A percentile compares a stretch with the other conserved stretches of the same genome.
phyloP scores from a whole-genome alignment of 2,329 filamentous ascomycete species.

The Elsinoe batatas region DNA sequence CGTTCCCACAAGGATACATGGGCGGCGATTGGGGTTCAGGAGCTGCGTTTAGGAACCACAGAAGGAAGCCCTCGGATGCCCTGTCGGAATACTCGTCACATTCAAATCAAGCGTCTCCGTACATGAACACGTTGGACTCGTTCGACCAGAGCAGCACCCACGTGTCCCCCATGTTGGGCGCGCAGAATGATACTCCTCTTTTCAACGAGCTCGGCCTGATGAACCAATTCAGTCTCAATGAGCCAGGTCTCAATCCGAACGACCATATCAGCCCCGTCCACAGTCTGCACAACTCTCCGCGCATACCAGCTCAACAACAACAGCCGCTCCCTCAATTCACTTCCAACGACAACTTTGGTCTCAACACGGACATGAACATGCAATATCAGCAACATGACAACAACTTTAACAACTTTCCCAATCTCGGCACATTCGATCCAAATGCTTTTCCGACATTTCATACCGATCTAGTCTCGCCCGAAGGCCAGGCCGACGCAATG shows the following conservation, averaged over 20 bases:
- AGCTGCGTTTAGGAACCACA: constrained; percentile 65
- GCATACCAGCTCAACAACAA: constrained; percentile 48
- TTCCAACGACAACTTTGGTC: constrained; percentile 35
- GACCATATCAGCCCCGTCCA: constrained; percentile 49
- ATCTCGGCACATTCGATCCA: constrained; percentile 37
- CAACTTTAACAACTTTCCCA: constrained; percentile 33
- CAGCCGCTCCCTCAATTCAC: constrained; percentile 43
- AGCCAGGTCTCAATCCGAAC: constrained; percentile 42
- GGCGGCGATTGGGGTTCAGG: constrained; percentile 48
- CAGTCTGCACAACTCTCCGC: constrained; percentile 62
- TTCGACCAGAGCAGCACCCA: constrained; percentile 61
- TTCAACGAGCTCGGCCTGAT: constrained; percentile 66
- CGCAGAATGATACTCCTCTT: constrained; percentile 59
- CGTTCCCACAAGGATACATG: constrained; percentile 40
- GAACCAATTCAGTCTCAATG: constrained; percentile 69
- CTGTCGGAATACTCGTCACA: constrained; percentile 71
- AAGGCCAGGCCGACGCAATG: constrained; percentile 61
- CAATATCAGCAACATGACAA: constrained; percentile 38
- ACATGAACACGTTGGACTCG: constrained; percentile 63
- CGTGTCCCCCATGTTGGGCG: constrained; percentile 69
- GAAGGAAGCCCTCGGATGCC: constrained; percentile 72
- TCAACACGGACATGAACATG: constrained; percentile 38
- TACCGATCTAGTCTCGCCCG: constrained; percentile 27
- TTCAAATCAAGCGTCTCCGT: constrained; percentile 75
- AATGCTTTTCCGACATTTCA: constrained; percentile 9